phyloP scores from a whole-genome alignment of 2,329 filamentous ascomycete species.

The Sphaerulina vaccinii region DNA sequence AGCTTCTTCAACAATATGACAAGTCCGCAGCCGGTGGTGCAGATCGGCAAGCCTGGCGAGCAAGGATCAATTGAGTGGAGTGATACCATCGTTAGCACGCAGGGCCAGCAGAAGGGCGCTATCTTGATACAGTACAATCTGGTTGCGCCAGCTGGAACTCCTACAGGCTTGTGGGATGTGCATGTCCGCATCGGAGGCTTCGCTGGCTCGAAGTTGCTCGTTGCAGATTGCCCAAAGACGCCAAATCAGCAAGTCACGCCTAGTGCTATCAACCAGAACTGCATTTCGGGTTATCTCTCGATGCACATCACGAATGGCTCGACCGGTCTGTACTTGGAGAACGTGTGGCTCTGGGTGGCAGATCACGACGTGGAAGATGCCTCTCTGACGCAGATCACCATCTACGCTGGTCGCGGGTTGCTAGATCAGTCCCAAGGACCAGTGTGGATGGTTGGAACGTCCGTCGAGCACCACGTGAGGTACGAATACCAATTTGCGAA shows the following conservation, averaged over 20 bases:
- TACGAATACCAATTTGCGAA: slow-evolving; percentile 82
- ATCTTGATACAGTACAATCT: slow-evolving; percentile 74
- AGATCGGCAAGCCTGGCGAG: slow-evolving; percentile 65
- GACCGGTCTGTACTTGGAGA: slow-evolving; percentile 74
- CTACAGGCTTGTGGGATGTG: slow-evolving; percentile 58
- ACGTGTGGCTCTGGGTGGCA: slow-evolving; percentile 85
- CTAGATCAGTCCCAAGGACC: slow-evolving; percentile 70
- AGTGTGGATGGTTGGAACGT: slow-evolving; percentile 64
- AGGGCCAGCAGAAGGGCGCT: slow-evolving; percentile 66
- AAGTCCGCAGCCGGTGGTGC: slow-evolving; percentile 63
- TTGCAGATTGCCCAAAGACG: slow-evolving; percentile 43
- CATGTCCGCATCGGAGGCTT: slow-evolving; percentile 55
- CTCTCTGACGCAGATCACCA: slow-evolving; percentile 71
- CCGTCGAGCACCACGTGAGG: slow-evolving; percentile 58
- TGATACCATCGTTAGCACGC: slow-evolving; percentile 69
- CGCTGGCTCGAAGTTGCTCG: slow-evolving; percentile 48
- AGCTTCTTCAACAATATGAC: slow-evolving; percentile 56
- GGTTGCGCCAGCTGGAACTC: slow-evolving; percentile 42
- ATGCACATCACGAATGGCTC: slow-evolving; percentile 51
- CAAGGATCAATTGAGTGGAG: slow-evolving; percentile 66
- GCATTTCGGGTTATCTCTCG: slow-evolving; percentile 35
- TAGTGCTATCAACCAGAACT: slow-evolving; percentile 26
- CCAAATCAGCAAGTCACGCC: slow-evolving; percentile 26
- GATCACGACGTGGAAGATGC: slow-evolving; percentile 83
- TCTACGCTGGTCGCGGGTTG: slow-evolving; percentile 89